Evolutionary conservation across 148 eudicot genomes (phyloP).

Genomic region (Rhododendron henanense): DNA sequence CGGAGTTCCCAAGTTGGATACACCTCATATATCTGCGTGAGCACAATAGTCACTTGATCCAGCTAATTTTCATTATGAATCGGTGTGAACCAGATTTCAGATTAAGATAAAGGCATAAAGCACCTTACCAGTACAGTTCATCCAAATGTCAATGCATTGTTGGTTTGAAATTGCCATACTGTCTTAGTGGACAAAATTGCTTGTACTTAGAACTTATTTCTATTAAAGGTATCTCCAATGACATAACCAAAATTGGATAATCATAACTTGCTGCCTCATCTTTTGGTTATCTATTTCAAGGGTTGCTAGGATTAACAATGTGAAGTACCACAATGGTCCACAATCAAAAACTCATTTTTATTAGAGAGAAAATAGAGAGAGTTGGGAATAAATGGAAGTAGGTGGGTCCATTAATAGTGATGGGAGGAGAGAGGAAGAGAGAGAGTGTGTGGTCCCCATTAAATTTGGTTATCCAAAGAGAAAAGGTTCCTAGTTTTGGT

Average conservation of each 20-base stretch:
- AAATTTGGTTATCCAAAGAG: too few relatives aligned
- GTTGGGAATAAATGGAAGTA: background rate
- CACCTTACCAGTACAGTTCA: background rate
- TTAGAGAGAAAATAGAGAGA: background rate
- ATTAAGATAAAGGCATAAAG: background rate
- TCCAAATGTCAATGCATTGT: background rate
- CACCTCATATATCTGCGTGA: background rate
- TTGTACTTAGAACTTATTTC: background rate
- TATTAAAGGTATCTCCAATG: background rate
- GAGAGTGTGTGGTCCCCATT: too few relatives aligned
- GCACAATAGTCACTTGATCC: background rate
- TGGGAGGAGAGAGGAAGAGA: too few relatives aligned
- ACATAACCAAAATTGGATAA: background rate
- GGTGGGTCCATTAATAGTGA: background rate
- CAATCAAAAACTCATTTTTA: background rate
- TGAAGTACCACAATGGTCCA: background rate
- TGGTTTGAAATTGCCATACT: background rate
- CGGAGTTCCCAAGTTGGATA: background rate
- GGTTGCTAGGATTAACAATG: background rate
- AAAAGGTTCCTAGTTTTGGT: background rate
- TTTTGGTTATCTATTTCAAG: background rate
- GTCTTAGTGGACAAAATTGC: background rate
- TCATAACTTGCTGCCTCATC: background rate
- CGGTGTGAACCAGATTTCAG: background rate
- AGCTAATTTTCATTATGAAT: background rate